Evolutionary conservation across 345 rosid species (phyloP).

Genomic region (Jatropha curcas): DNA sequence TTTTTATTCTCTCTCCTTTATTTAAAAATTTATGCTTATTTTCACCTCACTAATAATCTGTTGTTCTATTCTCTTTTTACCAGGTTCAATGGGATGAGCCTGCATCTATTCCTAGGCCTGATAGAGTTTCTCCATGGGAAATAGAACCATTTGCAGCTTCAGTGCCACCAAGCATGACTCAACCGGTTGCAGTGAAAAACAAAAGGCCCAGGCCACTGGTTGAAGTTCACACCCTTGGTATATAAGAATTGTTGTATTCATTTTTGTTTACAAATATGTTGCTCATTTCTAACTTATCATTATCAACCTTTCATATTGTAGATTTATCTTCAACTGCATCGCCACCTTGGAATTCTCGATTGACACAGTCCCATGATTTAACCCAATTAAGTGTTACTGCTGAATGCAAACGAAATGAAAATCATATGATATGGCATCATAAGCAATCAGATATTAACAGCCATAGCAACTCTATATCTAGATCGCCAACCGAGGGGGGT

Average conservation of each 20-base stretch:
- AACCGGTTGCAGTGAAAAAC: conserved; percentile 45
- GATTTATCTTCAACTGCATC: conserved; percentile 53
- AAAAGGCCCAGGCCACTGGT: conserved; percentile 67
- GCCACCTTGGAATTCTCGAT: conserved; percentile 25
- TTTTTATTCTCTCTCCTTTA: background rate
- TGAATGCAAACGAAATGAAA: conserved; percentile 54
- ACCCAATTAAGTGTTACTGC: conserved; percentile 35
- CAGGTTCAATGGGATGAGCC: conserved; percentile 99
- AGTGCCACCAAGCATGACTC: conserved; percentile 41
- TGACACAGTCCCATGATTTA: conserved; percentile 55
- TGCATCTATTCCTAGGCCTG: conserved; percentile 75
- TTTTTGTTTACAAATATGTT: background rate
- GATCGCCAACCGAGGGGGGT: conserved; percentile 45
- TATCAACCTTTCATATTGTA: conserved; percentile 2
- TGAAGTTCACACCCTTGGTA: conserved; percentile 56
- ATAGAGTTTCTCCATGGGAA: conserved; percentile 96
- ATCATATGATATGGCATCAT: conserved; percentile 44
- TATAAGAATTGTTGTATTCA: conserved; percentile 6
- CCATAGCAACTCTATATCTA: conserved; percentile 36
- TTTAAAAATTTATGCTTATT: background rate
- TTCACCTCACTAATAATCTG: background rate
- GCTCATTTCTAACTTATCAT: conserved; percentile 18
- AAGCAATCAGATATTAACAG: conserved; percentile 43
- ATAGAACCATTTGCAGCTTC: conserved; percentile 67
- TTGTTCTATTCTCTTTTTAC: background rate